phyloP scores from a whole-genome alignment of 768 basidiomycete species.

The Rhodosporidiobolus odoratus region DNA sequence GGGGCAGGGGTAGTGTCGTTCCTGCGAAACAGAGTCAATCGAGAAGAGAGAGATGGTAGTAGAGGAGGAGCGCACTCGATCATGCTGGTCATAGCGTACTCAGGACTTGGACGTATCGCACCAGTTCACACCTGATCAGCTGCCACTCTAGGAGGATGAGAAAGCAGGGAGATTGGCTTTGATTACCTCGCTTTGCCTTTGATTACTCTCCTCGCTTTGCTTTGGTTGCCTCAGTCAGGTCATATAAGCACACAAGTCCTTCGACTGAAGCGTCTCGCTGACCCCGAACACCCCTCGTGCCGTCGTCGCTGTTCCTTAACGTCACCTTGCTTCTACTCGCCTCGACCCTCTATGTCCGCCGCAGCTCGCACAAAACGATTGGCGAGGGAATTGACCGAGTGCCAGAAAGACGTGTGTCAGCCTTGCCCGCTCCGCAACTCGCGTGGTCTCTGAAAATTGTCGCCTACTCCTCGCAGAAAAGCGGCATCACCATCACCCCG shows the following conservation, averaged over 20 bases:
- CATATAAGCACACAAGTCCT: too few species aligned
- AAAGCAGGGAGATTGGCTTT: too few species aligned
- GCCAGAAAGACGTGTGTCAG: constrained; percentile 21
- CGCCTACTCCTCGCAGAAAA: background rate
- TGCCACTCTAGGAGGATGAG: too few species aligned
- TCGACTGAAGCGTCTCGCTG: too few species aligned
- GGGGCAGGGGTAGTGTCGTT: background rate
- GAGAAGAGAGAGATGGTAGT: background rate
- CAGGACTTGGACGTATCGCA: too few species aligned
- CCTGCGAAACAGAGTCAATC: background rate
- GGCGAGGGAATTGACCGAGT: constrained; percentile 17
- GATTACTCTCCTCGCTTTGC: too few species aligned
- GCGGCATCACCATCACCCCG: constrained; percentile 8
- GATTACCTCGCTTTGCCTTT: too few species aligned
- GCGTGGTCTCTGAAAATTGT: background rate
- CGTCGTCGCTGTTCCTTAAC: background rate
- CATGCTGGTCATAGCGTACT: constrained; percentile 7
- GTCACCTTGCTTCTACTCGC: background rate
- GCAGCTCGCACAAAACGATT: constrained; percentile 21
- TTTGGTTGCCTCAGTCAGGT: too few species aligned
- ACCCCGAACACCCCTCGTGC: background rate
- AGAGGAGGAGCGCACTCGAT: constrained; percentile 19
- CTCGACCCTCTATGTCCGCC: background rate
- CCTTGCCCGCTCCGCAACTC: background rate
- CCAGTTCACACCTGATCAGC: too few species aligned